These are phyloP conservation scores for Hapsidospora chrysogenum DNA, from an alignment of 495 filamentous ascomycete genomes.

Conservation along the genomic window DNA sequence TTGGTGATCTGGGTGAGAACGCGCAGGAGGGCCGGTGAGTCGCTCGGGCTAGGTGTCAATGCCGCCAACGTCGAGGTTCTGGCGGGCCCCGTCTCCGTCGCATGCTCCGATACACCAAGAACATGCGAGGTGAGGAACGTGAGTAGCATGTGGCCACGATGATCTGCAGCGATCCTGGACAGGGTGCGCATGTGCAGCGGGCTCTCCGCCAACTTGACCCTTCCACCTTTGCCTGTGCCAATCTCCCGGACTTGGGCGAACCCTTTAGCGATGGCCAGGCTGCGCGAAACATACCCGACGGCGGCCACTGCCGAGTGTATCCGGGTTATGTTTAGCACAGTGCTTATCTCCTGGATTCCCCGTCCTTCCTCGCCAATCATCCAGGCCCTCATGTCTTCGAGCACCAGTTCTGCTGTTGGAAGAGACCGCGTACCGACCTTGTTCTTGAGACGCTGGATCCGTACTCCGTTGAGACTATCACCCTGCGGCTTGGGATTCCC, in stretches of 20 bases:
- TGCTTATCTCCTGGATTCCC: constrained; percentile 48
- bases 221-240: constrained; percentile 19
- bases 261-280: constrained; percentile 41
- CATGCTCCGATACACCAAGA: constrained; percentile 12
- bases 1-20: constrained; percentile 51
- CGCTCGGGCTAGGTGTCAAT: constrained; percentile 2
- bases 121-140: constrained; percentile 43
- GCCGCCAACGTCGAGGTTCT: background rate
- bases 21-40: constrained; percentile 32
- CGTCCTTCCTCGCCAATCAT: constrained; percentile 44
- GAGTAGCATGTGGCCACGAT: constrained; percentile 42
- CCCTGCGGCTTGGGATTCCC: constrained; percentile 3
- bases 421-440: constrained; percentile 54
- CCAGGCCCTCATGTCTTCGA: constrained; percentile 42
- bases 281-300: constrained; percentile 39
- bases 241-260: constrained; percentile 27
- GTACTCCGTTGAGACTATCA: constrained; percentile 36
- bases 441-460: constrained; percentile 49
- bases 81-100: background rate
- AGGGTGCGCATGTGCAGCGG: constrained; percentile 46
- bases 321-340: constrained; percentile 53
- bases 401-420: constrained; percentile 54
- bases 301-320: constrained; percentile 44
- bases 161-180: constrained; percentile 25
- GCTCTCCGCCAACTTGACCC: constrained; percentile 29